Base-by-base conservation (phyloP, 129 eudicot genomes). In the Helichrysum umbraculigerum region DNA sequence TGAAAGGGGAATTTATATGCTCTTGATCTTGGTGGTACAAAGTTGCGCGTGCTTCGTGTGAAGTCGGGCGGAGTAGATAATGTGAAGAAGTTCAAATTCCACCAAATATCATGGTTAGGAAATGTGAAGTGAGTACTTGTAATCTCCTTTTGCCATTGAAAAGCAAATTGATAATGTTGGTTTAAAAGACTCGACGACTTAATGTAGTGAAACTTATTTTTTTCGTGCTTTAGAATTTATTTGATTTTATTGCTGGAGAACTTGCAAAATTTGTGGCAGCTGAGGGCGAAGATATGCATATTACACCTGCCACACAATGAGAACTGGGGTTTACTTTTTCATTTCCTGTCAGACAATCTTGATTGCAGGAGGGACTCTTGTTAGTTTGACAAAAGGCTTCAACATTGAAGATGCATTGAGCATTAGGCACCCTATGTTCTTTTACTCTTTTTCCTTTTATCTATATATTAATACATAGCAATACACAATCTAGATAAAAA, bases 301-400 rank as follows among this genome's bases (percentile, higher is more conserved):
- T 82, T 25, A 79, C 87, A 47, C 80, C 88, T 57, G 97, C 92
- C 75, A 91, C 81, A 66, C 91, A 91, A 51, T 82, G 99, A 73
- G 99, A 94, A 81, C 87, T 94, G 37, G 99, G 99, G 71, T 94
- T 94, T 68, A 94, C 99, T 61, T 94, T 94, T 79, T 94, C 99
- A 0, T 94, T 94, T 81, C 99, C 99, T 2, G 92, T 94, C 35
- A 89, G 79, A 72, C 99, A 94, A 81, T 57, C 86, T 94, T 97
- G 71, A 87, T 94, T 67, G 85, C 93, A 37, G 89, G 96, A 20
- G 99, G 99, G 42, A 86, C 87, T 71, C 88, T 94, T 66, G 91
- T 91, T 33, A 86, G 87, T 60, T 94, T 97, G 99, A 91, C 99
- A 35, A 94, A 94, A 70, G 99, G 97, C 68, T 94, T 94, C 90